Conservation (phyloP, 495 filamentous ascomycete species). For the Schizothecium vesticola region DNA sequence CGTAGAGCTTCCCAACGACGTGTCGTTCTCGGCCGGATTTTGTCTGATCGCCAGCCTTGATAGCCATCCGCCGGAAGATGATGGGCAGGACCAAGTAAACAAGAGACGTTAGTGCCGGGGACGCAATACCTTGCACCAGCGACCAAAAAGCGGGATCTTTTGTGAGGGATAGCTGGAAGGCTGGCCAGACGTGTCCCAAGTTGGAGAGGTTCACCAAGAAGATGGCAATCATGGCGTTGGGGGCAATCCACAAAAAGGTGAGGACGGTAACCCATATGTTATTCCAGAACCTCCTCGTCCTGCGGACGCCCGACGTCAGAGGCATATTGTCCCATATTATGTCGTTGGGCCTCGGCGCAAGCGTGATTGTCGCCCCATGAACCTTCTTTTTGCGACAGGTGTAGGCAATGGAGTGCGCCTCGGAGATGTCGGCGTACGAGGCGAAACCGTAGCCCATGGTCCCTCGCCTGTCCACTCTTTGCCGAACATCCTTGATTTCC, state of each 20-base stretch:
- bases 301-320: slow-evolving; percentile 57
- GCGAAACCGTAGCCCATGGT: slow-evolving; percentile 91
- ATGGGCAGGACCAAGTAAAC: slow-evolving; percentile 86
- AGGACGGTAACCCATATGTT: slow-evolving; percentile 76
- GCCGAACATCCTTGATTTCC: slow-evolving; percentile 75
- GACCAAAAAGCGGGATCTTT: slow-evolving; percentile 65
- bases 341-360: slow-evolving; percentile 85
- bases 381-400: slow-evolving; percentile 72
- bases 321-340: slow-evolving; percentile 94
- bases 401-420: slow-evolving; percentile 85
- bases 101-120: slow-evolving; percentile 85
- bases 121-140: slow-evolving; percentile 85
- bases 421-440: slow-evolving; percentile 79
- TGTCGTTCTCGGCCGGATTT: slow-evolving; percentile 93
- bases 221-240: slow-evolving; percentile 90
- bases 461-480: slow-evolving; percentile 76
- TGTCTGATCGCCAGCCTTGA: slow-evolving; percentile 74
- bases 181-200: slow-evolving; percentile 72
- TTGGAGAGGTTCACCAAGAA: slow-evolving; percentile 83
- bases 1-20: slow-evolving; percentile 83
- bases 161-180: slow-evolving; percentile 60
- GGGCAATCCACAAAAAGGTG: slow-evolving; percentile 86
- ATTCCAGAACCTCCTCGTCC: slow-evolving; percentile 69
- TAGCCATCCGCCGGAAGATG: slow-evolving; percentile 78
- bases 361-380: slow-evolving; percentile 66